Evolutionary conservation across 345 rosid species (phyloP).

Genomic region (Aegle marmelos): DNA sequence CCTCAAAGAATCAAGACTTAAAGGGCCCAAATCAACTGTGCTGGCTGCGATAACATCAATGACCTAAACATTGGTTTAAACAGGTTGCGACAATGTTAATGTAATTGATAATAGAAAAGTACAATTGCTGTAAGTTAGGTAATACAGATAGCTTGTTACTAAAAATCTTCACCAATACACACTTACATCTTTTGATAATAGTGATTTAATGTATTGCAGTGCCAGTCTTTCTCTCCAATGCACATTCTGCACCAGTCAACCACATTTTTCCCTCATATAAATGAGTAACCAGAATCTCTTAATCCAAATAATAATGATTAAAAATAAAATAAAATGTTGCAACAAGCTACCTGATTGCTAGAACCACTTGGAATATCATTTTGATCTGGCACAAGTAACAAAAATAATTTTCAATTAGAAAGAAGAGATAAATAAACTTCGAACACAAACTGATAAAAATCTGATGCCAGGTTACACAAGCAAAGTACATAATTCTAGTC

Average conservation of each 20-base stretch:
- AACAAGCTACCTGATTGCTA: constrained; percentile 45
- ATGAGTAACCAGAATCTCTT: not conserved
- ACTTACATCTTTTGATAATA: constrained; percentile 82
- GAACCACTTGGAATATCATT: constrained; percentile 27
- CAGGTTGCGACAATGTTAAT: constrained; percentile 3
- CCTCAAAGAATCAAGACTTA: constrained; percentile 78
- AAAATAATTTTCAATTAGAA: not conserved
- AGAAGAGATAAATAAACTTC: not conserved
- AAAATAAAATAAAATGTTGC: not conserved
- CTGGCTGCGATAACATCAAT: constrained; percentile 60
- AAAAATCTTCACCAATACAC: constrained; percentile 10
- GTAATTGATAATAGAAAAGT: constrained; percentile 2
- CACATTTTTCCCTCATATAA: constrained; percentile 12
- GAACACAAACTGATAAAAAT: not conserved
- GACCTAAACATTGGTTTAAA: constrained; percentile 42
- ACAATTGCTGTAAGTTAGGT: not conserved
- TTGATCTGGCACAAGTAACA: constrained; percentile 53
- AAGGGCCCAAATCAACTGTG: constrained; percentile 80
- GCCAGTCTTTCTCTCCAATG: constrained; percentile 90
- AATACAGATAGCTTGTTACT: constrained; percentile 3
- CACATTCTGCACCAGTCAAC: constrained; percentile 48
- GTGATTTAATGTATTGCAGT: constrained; percentile 53
- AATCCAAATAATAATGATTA: not conserved
- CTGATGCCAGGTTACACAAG: not conserved
- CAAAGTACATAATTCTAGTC: not conserved